Evolutionary conservation across 140 eudicot species (phyloP), one percentile per base, ranked within the genome.

Genomic region (Bidens hawaiensis): DNA sequence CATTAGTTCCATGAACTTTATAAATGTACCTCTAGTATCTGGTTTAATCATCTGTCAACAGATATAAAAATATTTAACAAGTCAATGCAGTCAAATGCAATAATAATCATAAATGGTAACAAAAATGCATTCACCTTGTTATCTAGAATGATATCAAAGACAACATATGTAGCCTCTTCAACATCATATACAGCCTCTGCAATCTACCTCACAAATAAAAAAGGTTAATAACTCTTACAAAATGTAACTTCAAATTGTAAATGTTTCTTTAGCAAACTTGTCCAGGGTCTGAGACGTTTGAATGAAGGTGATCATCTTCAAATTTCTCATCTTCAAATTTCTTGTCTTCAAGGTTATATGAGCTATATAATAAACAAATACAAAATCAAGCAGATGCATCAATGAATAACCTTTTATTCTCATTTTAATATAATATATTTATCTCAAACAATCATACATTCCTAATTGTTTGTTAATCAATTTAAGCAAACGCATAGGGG

Each of bases 131-230:
- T 51, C 65, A 88, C 96, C 89, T 82, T 89, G 52, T 82, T 82
- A 64, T 74, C 40, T 41, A 78, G 30, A 62, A 89, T 89, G 48
- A 89, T 82, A 43, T 85, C 95, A 75, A 89, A 82, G 34, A 91
- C 95, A 33, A 68, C 24, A 27, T 81, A 58, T 14, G 91, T 89
- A 18, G 97, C 95, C 73, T 89, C 97, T n/a, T 85, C 97, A 64
- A 85, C 81, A 76, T 89, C 97, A 75, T 82, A 74, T 59, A 85
- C 67, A 73, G 95, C 97, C 12, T 73, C 88, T 14, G 78, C 83
- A 73, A 89, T 85, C 97, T 89, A 68, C 46, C 51, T 15, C 66
- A 68, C 30, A 34, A n/a, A 25, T 25, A 23, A n/a, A n/a, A n/a
- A n/a, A n/a, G n/a, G n/a, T n/a, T n/a, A n/a, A n/a, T n/a, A n/a